Evolutionary conservation across 352 stramenopile genomes (phyloP).

Genomic region (Lagenidium sp.): DNA sequence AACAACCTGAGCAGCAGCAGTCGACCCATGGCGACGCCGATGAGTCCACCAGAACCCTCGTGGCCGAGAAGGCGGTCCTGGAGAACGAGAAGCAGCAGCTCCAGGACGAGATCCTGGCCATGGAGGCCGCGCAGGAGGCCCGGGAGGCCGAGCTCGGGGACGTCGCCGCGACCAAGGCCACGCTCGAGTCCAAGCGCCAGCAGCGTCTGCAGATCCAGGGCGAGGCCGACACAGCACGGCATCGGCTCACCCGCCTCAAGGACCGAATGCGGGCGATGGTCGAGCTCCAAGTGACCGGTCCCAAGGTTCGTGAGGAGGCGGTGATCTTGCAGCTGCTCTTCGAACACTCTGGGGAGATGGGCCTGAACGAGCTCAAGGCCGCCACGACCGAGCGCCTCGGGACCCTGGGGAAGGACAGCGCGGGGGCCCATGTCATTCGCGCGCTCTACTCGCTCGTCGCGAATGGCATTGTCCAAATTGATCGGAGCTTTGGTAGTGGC

Average conservation of each 20-base stretch:
- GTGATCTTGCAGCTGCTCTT: conserved; percentile 51
- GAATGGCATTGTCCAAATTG: conserved; percentile 53
- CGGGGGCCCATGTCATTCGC: conserved; percentile 28
- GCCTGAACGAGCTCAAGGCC: conserved; percentile 42
- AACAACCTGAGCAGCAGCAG: too few relatives aligned
- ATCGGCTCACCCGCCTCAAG: conserved; percentile 17
- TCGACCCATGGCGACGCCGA: conserved; percentile 1
- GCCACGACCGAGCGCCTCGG: conserved; percentile 24
- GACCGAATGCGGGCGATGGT: conserved; percentile 52
- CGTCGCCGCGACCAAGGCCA: conserved; percentile 14
- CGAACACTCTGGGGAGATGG: conserved; percentile 43
- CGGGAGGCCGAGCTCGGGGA: conserved; percentile 22
- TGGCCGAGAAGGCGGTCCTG: conserved; percentile 22
- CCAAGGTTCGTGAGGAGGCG: too few relatives aligned
- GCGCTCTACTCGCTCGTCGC: conserved; percentile 53
- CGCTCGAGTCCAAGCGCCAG: conserved; percentile 3
- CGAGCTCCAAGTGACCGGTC: conserved; percentile 25
- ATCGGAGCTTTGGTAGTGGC: conserved; percentile 41
- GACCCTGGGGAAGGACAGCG: conserved; percentile 23
- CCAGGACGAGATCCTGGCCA: conserved; percentile 30
- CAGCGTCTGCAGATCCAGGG: conserved; percentile 21
- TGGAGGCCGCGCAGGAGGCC: conserved; percentile 14
- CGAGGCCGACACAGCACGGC: conserved; percentile 6
- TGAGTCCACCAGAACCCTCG: too few relatives aligned
- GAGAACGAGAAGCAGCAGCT: conserved; percentile 27